Evolutionary conservation across 164 flowering plant species (phyloP).

Genomic region (Tinospora cordifolia): DNA sequence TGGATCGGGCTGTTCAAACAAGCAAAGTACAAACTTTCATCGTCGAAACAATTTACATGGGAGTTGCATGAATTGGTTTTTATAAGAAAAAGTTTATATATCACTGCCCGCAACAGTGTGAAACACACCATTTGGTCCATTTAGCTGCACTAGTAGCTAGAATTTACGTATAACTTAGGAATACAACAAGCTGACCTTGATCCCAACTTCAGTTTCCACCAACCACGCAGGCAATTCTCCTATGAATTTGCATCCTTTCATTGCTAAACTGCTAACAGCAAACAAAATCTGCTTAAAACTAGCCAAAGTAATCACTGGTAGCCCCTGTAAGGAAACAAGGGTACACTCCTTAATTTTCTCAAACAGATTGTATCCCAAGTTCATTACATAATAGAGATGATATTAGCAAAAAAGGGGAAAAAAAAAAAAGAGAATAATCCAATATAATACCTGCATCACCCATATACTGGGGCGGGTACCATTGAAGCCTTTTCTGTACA

Average conservation of each 20-base stretch:
- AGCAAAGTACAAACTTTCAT: not conserved
- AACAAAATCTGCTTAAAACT: conserved; percentile 50
- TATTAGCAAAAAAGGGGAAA: not conserved
- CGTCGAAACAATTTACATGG: not conserved
- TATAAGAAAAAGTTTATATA: not conserved
- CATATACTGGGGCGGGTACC: conserved; percentile 75
- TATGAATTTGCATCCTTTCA: conserved; percentile 50
- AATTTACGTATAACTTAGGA: not conserved
- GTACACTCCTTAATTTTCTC: not conserved
- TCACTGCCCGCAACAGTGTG: not conserved
- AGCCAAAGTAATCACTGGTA: conserved; percentile 53
- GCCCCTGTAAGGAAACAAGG: conserved; percentile 41
- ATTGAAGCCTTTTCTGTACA: conserved; percentile 50
- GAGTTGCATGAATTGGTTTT: not conserved
- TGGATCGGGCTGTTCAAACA: conserved; percentile 26
- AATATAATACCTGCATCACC: conserved; percentile 62
- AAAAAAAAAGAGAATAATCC: too few species aligned
- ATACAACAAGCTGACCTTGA: conserved; percentile 29
- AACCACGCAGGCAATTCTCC: conserved; percentile 74
- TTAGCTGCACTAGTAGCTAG: not conserved
- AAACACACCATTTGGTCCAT: not conserved
- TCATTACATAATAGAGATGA: not conserved
- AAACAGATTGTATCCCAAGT: not conserved
- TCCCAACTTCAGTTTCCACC: conserved; percentile 40
- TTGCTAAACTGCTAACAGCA: conserved; percentile 53